These are phyloP conservation scores for Nicotiana attenuata DNA, from an alignment of 257 asterid species.

Conservation along the genomic window DNA sequence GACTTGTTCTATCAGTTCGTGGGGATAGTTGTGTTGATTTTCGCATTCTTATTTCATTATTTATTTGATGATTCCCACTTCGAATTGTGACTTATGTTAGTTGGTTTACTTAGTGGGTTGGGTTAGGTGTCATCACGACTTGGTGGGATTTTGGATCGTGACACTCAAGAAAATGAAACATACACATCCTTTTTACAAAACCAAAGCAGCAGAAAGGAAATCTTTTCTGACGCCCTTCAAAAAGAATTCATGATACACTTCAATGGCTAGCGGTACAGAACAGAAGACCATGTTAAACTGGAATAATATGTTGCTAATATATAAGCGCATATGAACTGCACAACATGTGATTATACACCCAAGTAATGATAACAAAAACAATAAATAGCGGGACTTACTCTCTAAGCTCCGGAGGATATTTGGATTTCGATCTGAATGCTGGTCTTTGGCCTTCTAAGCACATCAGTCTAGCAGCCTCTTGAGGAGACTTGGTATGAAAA, in stretches of 20 bases:
- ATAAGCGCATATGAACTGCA: background rate
- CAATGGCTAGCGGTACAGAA: background rate
- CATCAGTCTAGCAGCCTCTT: conserved; percentile 51
- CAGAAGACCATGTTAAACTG: background rate
- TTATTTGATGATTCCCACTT: too few relatives aligned
- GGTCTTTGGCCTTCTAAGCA: conserved; percentile 83
- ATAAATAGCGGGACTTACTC: conserved; percentile 47
- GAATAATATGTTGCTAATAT: background rate
- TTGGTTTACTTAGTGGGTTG: too few relatives aligned
- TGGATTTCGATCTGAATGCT: conserved; percentile 66
- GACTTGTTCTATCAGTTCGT: too few relatives aligned
- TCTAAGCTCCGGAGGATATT: conserved; percentile 68
- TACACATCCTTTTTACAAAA: background rate
- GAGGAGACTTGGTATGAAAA: conserved; percentile 68
- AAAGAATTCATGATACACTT: background rate
- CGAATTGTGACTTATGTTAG: too few relatives aligned
- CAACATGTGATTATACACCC: background rate
- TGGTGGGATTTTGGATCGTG: too few relatives aligned
- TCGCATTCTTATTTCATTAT: too few relatives aligned
- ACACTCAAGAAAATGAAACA: background rate
- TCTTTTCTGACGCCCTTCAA: background rate
- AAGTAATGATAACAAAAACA: background rate
- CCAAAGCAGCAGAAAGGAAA: background rate
- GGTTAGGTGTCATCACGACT: too few relatives aligned
- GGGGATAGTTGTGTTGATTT: too few relatives aligned